phyloP scores from a whole-genome alignment of 768 basidiomycete species.

The Lentinus tigrinus region DNA sequence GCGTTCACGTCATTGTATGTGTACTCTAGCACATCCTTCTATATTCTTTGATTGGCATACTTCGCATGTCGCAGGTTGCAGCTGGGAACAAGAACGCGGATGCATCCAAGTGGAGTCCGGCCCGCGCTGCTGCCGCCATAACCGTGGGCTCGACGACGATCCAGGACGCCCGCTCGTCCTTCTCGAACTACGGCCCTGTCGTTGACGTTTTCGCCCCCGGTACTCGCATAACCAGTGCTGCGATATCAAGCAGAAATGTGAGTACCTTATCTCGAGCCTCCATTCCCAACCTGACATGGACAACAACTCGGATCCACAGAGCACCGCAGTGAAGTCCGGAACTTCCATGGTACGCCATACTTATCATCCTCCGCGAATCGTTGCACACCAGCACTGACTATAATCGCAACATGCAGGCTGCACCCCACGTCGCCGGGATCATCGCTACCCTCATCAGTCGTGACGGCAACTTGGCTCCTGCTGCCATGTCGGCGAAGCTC shows the following conservation, averaged over 20 bases:
- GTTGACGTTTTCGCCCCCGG: conserved; percentile 45
- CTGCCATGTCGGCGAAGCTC: conserved; percentile 28
- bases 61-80: conserved; percentile 24
- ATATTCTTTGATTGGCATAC: background rate
- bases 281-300: too few relatives aligned
- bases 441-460: conserved; percentile 37
- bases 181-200: conserved; percentile 43
- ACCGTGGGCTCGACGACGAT: conserved; percentile 42
- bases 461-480: conserved; percentile 33
- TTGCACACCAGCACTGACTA: too few relatives aligned
- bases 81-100: conserved; percentile 37
- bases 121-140: conserved; percentile 34
- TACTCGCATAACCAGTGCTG: conserved; percentile 7
- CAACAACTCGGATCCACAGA: too few relatives aligned
- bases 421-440: conserved; percentile 42
- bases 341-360: conserved; percentile 9
- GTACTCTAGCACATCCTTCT: background rate
- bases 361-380: too few relatives aligned
- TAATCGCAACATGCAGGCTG: conserved; percentile 30
- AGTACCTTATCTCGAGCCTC: too few relatives aligned
- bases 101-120: conserved; percentile 35
- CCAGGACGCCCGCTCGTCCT: conserved; percentile 32
- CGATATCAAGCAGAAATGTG: too few relatives aligned
- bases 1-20: conserved; percentile 14
- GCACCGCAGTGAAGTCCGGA: too few relatives aligned